Base-by-base conservation (phyloP, 768 basidiomycete genomes). In the Boletus edulis region DNA sequence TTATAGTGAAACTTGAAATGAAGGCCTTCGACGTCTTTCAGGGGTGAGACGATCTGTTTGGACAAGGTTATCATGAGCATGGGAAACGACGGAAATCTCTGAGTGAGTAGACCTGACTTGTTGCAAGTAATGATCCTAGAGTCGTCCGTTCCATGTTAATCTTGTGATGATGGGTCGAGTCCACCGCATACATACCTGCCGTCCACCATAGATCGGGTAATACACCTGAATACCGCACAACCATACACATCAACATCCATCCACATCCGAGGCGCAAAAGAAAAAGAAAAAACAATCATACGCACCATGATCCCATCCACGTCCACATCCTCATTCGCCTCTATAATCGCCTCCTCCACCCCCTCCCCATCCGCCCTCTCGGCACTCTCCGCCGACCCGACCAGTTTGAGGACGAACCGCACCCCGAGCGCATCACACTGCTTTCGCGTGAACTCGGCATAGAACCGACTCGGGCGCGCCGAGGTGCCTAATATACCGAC, bases 11-110 rank as follows among this genome's bases (percentile, higher is more conserved):
- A 98, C 68, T 95, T 95, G 77, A 91, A 92, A 73, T 99, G 85
- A 49, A 99, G 79, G 3, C 97, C 96, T 73, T 99, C 97, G 56
- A 99, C 97, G 62, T 99, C 97, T 74, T 99, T 99, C 59, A 89
- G 81, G 3, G 97, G 94, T 0, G 93, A 94, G 8, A 99, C 94
- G 52, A 98, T 84, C 89, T 39, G 34, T 91, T 51, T 24, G 37
- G 18, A 14, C 5, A 11, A 37, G 46, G 24, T 34, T 47, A 3
- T 35, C 52, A 41, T 58, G 27, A 56, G 55, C 5, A 39, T 29
- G 40, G 34, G 20, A 35, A 41, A 7, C 38, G 27, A 18, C 17
- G 0, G 0, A 13, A n/a, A 20, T 2, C 7, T 17, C 18, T 18
- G 6, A 14, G 34, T 11, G 10, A 15, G 38, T 8, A 37, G 41